These are phyloP conservation scores for thale cress (Arabidopsis thaliana) DNA, from an alignment of 345 rosid genomes.

Conservation along the genomic window DNA sequence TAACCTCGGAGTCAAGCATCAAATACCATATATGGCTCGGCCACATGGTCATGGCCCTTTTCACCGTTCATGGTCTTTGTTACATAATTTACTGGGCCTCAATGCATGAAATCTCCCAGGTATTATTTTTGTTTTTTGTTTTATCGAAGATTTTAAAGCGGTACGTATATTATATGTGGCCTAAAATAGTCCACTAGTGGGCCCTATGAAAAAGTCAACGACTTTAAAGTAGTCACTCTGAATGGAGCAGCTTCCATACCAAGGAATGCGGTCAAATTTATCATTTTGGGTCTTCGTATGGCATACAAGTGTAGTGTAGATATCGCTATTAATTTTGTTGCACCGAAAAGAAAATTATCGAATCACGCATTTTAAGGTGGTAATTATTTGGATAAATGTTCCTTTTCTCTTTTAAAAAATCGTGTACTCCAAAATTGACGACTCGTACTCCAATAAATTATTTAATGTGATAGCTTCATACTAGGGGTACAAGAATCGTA, in stretches of 20 bases:
- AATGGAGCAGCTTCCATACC: conserved; percentile 23
- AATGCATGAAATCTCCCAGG: conserved; percentile 52
- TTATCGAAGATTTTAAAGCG: background rate
- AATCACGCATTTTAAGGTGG: conserved; percentile 29
- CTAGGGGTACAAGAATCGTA: background rate
- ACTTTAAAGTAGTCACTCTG: conserved; percentile 2
- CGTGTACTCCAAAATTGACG: background rate
- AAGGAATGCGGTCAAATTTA: conserved; percentile 1
- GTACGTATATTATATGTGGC: background rate
- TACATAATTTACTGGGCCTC: conserved; percentile 57
- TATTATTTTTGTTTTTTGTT: conserved; percentile 25
- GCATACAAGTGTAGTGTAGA: background rate
- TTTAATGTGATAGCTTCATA: background rate
- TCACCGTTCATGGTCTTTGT: conserved; percentile 68
- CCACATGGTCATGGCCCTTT: conserved; percentile 64
- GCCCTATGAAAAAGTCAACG: conserved; percentile 27
- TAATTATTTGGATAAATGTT: conserved; percentile 1
- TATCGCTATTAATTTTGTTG: conserved; percentile 16
- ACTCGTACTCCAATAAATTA: background rate
- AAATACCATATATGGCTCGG: conserved; percentile 96
- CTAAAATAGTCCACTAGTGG: conserved; percentile 1
- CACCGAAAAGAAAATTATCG: background rate
- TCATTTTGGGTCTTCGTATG: background rate
- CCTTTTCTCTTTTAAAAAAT: background rate
- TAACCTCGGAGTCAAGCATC: conserved; percentile 84